A percentile compares a stretch with the other conserved stretches of the same genome.
phyloP scores from a whole-genome alignment of 176 grass and related monocot genomes.

The Carex scoparia region DNA sequence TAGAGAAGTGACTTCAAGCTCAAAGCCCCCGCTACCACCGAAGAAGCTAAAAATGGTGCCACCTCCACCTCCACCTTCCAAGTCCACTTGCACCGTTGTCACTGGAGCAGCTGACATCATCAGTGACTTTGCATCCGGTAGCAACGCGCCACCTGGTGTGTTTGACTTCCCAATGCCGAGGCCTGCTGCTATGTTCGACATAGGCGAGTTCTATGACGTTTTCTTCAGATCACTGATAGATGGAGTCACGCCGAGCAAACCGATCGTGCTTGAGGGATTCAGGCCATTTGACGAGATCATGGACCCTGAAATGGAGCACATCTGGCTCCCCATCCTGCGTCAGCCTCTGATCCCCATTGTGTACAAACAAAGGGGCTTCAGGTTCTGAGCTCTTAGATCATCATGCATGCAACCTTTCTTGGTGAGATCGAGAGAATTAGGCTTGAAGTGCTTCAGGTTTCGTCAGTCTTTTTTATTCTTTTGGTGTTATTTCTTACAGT shows the following conservation, averaged over 20 bases:
- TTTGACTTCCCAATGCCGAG: conserved; percentile 68
- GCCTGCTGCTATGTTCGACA: conserved; percentile 30
- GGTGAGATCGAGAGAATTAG: not conserved
- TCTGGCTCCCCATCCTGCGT: conserved; percentile 51
- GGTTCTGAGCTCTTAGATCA: not conserved
- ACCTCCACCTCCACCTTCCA: not conserved
- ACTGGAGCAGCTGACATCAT: not conserved
- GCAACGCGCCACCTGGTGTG: conserved; percentile 41
- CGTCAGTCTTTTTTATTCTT: not conserved
- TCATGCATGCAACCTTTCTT: not conserved
- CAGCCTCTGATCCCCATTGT: conserved; percentile 21
- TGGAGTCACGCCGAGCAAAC: conserved; percentile 23
- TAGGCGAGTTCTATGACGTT: conserved; percentile 46
- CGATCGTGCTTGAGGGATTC: conserved; percentile 20
- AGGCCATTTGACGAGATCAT: conserved; percentile 34
- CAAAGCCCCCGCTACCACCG: not conserved
- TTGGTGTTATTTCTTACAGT: not conserved
- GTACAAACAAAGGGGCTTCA: not conserved
- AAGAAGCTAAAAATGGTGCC: not conserved
- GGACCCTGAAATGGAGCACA: conserved; percentile 48
- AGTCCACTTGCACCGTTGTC: not conserved
- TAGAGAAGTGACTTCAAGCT: conserved; percentile 23
- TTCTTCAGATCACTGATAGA: conserved; percentile 79
- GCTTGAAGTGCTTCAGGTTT: not conserved
- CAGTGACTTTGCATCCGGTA: not conserved